Conservation (phyloP, 306 rosid species). For the Cucumis melo region DNA sequence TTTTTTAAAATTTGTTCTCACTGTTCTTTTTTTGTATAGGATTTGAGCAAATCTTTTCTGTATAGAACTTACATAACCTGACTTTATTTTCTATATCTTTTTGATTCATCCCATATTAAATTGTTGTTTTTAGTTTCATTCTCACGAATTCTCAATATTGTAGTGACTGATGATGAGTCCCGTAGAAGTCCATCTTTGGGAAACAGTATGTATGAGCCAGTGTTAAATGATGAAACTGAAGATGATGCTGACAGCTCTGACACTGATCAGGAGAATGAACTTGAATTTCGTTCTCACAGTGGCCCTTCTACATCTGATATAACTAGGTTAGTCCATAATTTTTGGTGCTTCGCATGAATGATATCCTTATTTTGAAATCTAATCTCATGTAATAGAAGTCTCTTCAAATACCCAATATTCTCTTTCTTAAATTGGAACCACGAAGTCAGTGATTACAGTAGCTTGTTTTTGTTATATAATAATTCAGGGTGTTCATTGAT, state of each 20-base stretch:
- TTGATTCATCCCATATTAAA: neutral
- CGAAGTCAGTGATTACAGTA: neutral
- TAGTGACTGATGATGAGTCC: slow-evolving; percentile 30
- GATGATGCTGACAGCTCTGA: slow-evolving; percentile 29
- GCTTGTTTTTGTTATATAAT: neutral
- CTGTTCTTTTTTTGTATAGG: neutral
- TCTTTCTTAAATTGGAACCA: neutral
- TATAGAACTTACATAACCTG: neutral
- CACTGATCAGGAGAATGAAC: slow-evolving; percentile 34
- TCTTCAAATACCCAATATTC: neutral
- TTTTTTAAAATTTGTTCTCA: neutral
- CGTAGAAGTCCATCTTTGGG: slow-evolving; percentile 14
- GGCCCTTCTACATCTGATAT: slow-evolving; percentile 19
- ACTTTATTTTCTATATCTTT: neutral
- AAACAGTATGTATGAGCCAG: slow-evolving; percentile 12
- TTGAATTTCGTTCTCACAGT: slow-evolving; percentile 15
- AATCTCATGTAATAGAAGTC: neutral
- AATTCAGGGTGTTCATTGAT: neutral
- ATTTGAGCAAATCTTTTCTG: neutral
- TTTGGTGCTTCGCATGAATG: neutral
- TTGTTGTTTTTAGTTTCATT: neutral
- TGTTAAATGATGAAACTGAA: slow-evolving; percentile 37
- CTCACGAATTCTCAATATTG: neutral
- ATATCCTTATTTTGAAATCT: neutral
- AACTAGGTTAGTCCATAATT: slow-evolving; percentile 31